Evolutionary conservation across 75 land plant species (phyloP), one percentile per base, ranked within the genome.

Genomic region (Azolla pinnata): DNA sequence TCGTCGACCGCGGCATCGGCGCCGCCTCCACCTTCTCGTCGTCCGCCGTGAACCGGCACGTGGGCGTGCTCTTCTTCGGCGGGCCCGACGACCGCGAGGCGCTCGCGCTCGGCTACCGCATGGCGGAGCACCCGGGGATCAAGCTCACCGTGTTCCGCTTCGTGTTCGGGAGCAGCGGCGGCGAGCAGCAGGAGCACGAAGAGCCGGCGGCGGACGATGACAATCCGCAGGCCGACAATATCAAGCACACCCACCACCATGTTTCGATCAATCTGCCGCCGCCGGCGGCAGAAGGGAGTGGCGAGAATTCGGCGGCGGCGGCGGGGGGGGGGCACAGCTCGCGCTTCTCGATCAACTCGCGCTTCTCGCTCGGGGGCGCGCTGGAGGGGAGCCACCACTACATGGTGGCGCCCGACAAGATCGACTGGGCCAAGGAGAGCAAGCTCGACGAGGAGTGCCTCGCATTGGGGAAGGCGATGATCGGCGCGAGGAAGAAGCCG

Each of bases 111-210:
- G 89, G 78, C 0, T 14, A 42, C 25, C 79, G 89, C 19, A 85
- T 85, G 78, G 79, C 85, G 9, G 89, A 85, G 63, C 89, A 85
- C 60, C 85, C 84, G 1, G 89, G 89, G 20, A 74, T 81, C 34
- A 55, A 31, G 4, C 60, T 85, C 23, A 62, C 59, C 1, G 75
- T 85, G 12, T 48, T 77, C 40, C 66, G 81, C 44, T 83, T 87
- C 57, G 18, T 44, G 16, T 29, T 60, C 1, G 59, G 20, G 16
- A 24, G 33, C 32, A 23, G n/a, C 7, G 19, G 12, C 19, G 42
- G 16, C 12, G 29, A 20, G 57, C 34, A 57, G 2, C 59, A 57
- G 2, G 59, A 14, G 42, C 4, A 7, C 5, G 59, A n/a, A 32
- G 31, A 19, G 42, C 16, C 32, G 20, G 12, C 17, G 18, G 5